Percentiles rank a stretch among this genome's conserved stretches.
phyloP scores from a whole-genome alignment of 1,139 yeast species.

The Lodderomyces oxycetoniae region DNA sequence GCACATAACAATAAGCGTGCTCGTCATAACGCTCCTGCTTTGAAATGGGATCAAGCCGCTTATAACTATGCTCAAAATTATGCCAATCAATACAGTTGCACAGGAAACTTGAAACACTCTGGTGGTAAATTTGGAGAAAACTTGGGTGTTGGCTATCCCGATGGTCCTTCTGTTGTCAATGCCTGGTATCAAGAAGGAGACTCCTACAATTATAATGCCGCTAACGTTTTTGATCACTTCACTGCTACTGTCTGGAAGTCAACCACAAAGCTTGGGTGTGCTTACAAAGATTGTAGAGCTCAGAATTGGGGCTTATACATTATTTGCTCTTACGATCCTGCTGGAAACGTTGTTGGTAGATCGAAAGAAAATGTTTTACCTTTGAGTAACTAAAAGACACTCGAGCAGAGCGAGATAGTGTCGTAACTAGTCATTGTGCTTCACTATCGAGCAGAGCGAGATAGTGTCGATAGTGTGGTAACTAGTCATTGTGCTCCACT shows the following conservation, averaged over 20 bases:
- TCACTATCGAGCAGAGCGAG: too few relatives aligned
- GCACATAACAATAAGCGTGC: constrained; percentile 71
- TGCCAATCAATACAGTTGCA: constrained; percentile 68
- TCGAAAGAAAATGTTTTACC: constrained; percentile 48
- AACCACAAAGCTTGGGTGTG: constrained; percentile 72
- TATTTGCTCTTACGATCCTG: constrained; percentile 6
- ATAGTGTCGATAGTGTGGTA: too few relatives aligned
- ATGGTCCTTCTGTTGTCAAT: constrained; percentile 53
- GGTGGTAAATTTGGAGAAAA: constrained; percentile 85
- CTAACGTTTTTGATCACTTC: constrained; percentile 59
- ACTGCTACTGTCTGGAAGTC: constrained; percentile 83
- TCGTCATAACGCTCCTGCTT: constrained; percentile 52
- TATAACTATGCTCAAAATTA: constrained; percentile 67
- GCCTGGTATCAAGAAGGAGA: constrained; percentile 82
- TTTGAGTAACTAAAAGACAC: too few relatives aligned
- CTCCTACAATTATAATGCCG: constrained; percentile 47
- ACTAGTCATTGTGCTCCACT: too few relatives aligned
- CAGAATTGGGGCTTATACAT: constrained; percentile 25
- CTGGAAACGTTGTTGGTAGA: constrained; percentile 27
- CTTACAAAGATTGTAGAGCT: constrained; percentile 47
- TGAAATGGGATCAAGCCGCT: constrained; percentile 61
- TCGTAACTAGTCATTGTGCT: too few relatives aligned
- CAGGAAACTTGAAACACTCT: constrained; percentile 64
- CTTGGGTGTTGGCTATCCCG: constrained; percentile 68
- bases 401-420: too few relatives aligned